phyloP scores from a whole-genome alignment of 1,139 yeast species.

The Magnusiomyces tetraspermus region DNA sequence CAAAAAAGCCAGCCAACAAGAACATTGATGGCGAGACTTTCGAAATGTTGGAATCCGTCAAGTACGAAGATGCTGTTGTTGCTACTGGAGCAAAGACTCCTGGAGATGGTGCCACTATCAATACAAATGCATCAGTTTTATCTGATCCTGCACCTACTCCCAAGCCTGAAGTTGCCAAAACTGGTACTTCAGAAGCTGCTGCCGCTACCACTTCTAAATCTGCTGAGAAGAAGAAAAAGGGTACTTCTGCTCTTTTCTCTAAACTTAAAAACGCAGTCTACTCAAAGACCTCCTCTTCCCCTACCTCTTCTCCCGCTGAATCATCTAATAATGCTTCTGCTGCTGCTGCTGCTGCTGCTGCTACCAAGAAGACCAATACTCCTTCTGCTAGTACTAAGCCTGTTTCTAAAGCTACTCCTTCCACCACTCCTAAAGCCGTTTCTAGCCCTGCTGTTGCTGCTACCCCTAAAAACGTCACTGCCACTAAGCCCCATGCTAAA shows the following conservation, averaged over 20 bases:
- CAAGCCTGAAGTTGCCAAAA: neutral
- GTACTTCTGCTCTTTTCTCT: no score
- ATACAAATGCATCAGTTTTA: neutral
- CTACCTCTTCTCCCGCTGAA: no score
- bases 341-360: no score
- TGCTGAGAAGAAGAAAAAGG: no score
- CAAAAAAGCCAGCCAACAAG: no score
- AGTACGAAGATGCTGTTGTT: no score
- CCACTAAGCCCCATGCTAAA: neutral
- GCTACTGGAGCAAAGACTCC: no score
- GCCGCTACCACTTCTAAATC: conserved; percentile 22
- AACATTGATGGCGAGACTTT: no score
- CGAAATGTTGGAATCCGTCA: no score
- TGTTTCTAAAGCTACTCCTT: conserved; percentile 5
- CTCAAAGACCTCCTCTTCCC: no score
- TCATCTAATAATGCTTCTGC: no score
- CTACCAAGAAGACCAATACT: neutral
- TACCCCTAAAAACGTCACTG: neutral
- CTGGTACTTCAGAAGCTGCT: conserved; percentile 5
- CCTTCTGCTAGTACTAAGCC: neutral
- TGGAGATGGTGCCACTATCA: neutral
- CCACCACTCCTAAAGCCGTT: conserved; percentile 10
- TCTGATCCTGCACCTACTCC: neutral
- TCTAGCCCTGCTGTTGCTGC: conserved; percentile 6
- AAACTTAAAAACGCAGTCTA: no score